Base-by-base conservation (phyloP, 306 rosid species). In the Lablab purpureus region DNA sequence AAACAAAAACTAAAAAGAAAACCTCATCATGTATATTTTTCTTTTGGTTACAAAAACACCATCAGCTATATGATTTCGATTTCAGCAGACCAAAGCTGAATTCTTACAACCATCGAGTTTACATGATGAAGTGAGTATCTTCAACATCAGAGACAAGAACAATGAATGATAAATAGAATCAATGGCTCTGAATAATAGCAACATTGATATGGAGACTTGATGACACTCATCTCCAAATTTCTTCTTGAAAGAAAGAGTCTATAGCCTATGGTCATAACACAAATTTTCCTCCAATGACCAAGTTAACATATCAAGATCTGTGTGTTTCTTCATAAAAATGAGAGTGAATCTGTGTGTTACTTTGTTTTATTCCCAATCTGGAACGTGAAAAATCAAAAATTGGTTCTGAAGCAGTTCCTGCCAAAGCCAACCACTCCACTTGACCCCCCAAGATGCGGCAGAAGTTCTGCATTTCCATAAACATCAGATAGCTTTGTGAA, bases 291-390 rank as follows among this genome's bases (percentile, higher is more conserved):
- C 71, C 59, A 78, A 54, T 45, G 49, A 71, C 66, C 25, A 76
- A 10, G 58, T 79, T 30, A 30, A 0, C 8, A 25, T 11, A 32
- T 23, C 18, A 37, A 25, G 67, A 72, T 52, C 30, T 14, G 23
- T 6, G 15, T 10, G 21, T 7, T 67, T 55, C 22, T 36, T 41
- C 6, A 55, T 59, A 23, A 79, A 74, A 74, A 46, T 50, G 71
- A 58, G 86, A 21, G 49, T 4, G 56, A 79, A 64, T 7, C 9
- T 47, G 50, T 19, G 69, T 7, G 43, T 52, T 12, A 22, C 37
- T n/a, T 72, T 66, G 7, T 52, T 77, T 71, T 66, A 77, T 27
- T 74, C 56, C 76, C 21, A 63, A 75, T 65, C 80, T 27, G 45
- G 30, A 69, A 25, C 72, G 22, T 32, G 67, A 1, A 34, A 64